Percentiles rank a stretch among this genome's conserved stretches.
phyloP scores from a whole-genome alignment of 768 basidiomycete genomes.

The Xanthoconium purpureum region DNA sequence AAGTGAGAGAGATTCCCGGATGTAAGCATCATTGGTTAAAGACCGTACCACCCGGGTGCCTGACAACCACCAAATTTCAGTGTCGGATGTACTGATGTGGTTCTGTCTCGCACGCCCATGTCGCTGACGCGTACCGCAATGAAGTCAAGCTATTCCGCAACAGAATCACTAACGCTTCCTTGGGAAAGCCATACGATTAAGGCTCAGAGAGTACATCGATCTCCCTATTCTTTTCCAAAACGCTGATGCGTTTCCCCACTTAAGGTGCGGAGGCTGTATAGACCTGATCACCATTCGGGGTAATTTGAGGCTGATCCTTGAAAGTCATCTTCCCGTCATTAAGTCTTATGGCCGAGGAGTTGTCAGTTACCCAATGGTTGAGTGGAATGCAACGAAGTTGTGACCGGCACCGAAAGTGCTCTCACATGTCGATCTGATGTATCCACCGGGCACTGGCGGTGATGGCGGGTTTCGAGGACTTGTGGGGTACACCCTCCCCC shows the following conservation, averaged over 20 bases:
- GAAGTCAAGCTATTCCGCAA: conserved; percentile 60
- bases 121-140: conserved; percentile 63
- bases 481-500: conserved; percentile 58
- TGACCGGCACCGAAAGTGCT: conserved; percentile 17
- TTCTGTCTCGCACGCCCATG: conserved; percentile 64
- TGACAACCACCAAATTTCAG: conserved; percentile 33
- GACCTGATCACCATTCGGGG: too few species aligned
- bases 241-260: too few species aligned
- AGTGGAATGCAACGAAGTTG: conserved; percentile 53
- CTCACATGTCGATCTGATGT: not conserved
- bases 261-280: too few species aligned
- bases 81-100: conserved; percentile 58
- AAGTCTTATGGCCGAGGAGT: conserved; percentile 54
- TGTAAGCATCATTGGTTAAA: conserved; percentile 39
- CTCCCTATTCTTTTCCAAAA: too few species aligned
- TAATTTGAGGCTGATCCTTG: too few species aligned
- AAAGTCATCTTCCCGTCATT: too few species aligned
- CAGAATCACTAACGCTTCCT: conserved; percentile 50
- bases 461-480: conserved; percentile 63
- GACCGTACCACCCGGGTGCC: not conserved
- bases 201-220: conserved; percentile 49
- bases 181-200: conserved; percentile 41
- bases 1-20: conserved; percentile 57
- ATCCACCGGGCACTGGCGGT: conserved; percentile 49
- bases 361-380: conserved; percentile 55